Percentiles rank a stretch among this genome's conserved stretches.
These are phyloP conservation scores for Candida sakaeoensis DNA, from an alignment of 805 yeast genomes.

Conservation along the genomic window DNA sequence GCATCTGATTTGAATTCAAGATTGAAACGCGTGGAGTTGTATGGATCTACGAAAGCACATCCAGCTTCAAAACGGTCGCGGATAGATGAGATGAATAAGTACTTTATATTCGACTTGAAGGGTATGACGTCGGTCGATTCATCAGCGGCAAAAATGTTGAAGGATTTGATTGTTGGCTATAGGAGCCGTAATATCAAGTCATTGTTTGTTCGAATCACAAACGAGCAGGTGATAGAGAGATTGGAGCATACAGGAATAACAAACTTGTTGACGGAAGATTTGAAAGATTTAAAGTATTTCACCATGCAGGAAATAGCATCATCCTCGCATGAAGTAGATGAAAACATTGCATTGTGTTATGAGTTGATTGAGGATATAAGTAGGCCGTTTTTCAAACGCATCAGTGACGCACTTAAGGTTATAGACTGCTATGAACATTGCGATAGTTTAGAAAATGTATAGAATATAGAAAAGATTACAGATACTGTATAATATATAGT, in stretches of 20 bases:
- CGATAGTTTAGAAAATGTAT: slow-evolving; percentile 1
- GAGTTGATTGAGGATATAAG: slow-evolving; percentile 22
- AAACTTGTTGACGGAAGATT: slow-evolving; percentile 21
- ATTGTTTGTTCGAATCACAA: slow-evolving; percentile 35
- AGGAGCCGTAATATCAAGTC: slow-evolving; percentile 26
- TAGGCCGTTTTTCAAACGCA: slow-evolving; percentile 34
- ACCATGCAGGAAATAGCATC: slow-evolving; percentile 15
- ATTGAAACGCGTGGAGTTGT: slow-evolving; percentile 38
- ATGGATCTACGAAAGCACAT: slow-evolving; percentile 42
- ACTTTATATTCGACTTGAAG: slow-evolving; percentile 37
- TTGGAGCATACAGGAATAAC: slow-evolving; percentile 29
- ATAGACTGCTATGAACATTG: slow-evolving; percentile 32
- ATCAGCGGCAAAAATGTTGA: slow-evolving; percentile 37
- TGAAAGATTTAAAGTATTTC: slow-evolving; percentile 22
- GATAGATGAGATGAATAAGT: slow-evolving; percentile 36
- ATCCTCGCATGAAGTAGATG: slow-evolving; percentile 11
- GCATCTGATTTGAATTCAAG: slow-evolving; percentile 36
- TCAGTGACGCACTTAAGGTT: slow-evolving; percentile 36
- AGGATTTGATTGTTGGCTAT: slow-evolving; percentile 26
- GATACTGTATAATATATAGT: too few relatives aligned
- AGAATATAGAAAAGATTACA: too few relatives aligned
- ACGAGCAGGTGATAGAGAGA: slow-evolving; percentile 23
- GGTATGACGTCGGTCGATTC: slow-evolving; percentile 43
- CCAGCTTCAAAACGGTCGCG: slow-evolving; percentile 38
- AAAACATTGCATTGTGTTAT: slow-evolving; percentile 15